Evolutionary conservation across 1,284 basidiomycete species (phyloP), one percentile per base, ranked within the genome.

Genomic region (Phellopilus nigrolimitatus): DNA sequence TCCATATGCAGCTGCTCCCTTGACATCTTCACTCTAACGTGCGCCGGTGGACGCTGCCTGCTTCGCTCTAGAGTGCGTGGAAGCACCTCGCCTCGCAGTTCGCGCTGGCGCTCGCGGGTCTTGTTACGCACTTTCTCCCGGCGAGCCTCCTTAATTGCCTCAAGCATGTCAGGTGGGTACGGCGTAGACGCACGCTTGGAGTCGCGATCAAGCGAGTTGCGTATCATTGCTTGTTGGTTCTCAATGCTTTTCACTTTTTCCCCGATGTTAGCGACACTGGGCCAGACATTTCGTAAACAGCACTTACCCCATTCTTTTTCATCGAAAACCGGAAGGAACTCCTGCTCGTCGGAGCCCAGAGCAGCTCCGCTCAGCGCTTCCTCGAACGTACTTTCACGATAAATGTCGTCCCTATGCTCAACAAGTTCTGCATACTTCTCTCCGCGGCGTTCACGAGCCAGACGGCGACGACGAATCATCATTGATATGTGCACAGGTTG

Each of bases 401-500:
- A 50, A 12, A 90, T 59, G 61, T 86, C 77, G 0, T 69, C 55
- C 6, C 68, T 57, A 47, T 64, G 64, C 19, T 72, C 74, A 3
- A 57, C 52, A 1, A 80, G 56, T 13, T 60, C 51, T 2, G 61
- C 62, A 12, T 62, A 62, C 41, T 59, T 60, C 4, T 60, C 66
- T n/a, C 72, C 57, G 0, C 86, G 73, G 24, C 68, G 65, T 12
- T 72, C 71, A 4, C 80, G 72, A 0, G 73, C 70, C 12, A 64
- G 59, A 15, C 78, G 71, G 1, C 92, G 77, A 13, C 72, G 71
- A 17, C 66, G 62, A 28, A 94, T 88, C 72, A 91, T 90, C 61
- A 77, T 74, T 0, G 78, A 75, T 36, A 92, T 75, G 12, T 75
- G 69, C 2, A 67, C 56, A 0, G 92, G 91, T 57, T 94, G 90